These are phyloP conservation scores for Linum lewisii DNA, from an alignment of 345 rosid species.

Conservation along the genomic window DNA sequence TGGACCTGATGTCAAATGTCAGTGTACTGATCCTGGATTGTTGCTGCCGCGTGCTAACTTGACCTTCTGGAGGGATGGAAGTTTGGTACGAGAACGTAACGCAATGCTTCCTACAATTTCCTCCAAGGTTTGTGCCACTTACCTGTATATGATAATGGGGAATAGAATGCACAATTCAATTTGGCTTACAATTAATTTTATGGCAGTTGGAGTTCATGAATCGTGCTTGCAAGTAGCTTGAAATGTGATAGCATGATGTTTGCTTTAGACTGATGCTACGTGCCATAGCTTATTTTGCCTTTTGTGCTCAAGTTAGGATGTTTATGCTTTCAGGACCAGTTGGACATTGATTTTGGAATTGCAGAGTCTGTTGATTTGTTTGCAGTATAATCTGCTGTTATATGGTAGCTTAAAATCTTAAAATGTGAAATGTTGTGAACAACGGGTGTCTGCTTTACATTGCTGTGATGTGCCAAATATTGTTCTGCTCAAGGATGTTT, in stretches of 20 bases:
- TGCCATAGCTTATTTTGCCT: constrained; percentile 3
- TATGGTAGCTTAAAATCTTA: no score
- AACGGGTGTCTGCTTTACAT: no score
- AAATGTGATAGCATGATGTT: neutral
- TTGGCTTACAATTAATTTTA: no score
- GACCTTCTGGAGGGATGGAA: constrained; percentile 98
- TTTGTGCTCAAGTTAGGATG: neutral
- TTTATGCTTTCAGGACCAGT: constrained; percentile 68
- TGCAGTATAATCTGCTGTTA: constrained; percentile 94
- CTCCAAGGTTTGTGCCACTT: constrained; percentile 49
- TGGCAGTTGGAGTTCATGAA: no score
- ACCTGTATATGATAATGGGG: neutral
- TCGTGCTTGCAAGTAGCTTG: no score
- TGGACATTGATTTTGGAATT: constrained; percentile 96
- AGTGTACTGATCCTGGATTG: constrained; percentile 91
- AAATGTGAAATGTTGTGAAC: no score
- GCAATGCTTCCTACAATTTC: constrained; percentile 99
- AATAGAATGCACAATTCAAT: neutral
- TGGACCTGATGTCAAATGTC: constrained; percentile 94
- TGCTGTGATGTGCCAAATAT: neutral
- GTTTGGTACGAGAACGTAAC: constrained; percentile 91
- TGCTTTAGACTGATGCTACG: neutral
- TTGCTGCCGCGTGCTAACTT: constrained; percentile 94
- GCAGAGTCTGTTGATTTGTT: constrained; percentile 94
- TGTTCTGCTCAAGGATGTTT: constrained; percentile 1